Evolutionary conservation across 495 filamentous ascomycete genomes (phyloP).

Genomic region (Aspergillus egyptiacus): DNA sequence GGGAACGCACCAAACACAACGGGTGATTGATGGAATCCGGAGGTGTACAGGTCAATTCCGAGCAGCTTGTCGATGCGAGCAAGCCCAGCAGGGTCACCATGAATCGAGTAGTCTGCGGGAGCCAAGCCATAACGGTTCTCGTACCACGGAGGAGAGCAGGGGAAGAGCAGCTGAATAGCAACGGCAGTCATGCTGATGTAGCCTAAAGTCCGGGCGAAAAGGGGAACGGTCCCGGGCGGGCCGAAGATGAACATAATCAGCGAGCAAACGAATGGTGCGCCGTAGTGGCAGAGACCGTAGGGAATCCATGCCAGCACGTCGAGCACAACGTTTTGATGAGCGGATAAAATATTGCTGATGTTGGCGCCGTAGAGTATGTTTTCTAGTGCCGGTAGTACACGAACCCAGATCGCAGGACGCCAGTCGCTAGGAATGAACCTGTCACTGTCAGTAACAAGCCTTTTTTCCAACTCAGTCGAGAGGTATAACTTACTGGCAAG

Average conservation of each 20-base stretch:
- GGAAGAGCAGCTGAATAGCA: constrained; percentile 77
- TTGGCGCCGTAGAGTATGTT: constrained; percentile 96
- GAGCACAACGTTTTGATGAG: constrained; percentile 72
- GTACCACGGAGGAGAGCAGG: constrained; percentile 94
- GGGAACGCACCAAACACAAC: constrained; percentile 94
- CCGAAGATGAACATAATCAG: constrained; percentile 77
- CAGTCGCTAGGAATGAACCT: constrained; percentile 83
- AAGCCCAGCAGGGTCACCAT: constrained; percentile 79
- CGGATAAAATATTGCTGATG: constrained; percentile 89
- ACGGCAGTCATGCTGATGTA: constrained; percentile 89
- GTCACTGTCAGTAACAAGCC: constrained; percentile 22
- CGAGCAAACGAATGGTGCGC: constrained; percentile 69
- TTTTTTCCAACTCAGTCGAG: not conserved
- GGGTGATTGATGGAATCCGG: constrained; percentile 78
- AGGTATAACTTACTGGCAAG: constrained; percentile 68
- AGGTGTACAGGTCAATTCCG: constrained; percentile 87
- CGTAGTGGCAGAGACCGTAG: constrained; percentile 86
- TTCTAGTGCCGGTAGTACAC: constrained; percentile 88
- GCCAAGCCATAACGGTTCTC: constrained; percentile 83
- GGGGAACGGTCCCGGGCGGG: constrained; percentile 75
- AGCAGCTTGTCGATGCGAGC: constrained; percentile 83
- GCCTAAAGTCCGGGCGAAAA: constrained; percentile 80
- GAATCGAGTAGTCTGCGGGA: constrained; percentile 86
- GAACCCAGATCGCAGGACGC: constrained; percentile 88
- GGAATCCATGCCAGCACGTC: constrained; percentile 90